phyloP scores from a whole-genome alignment of 176 grass and related monocot genomes.

The Poa annua region DNA sequence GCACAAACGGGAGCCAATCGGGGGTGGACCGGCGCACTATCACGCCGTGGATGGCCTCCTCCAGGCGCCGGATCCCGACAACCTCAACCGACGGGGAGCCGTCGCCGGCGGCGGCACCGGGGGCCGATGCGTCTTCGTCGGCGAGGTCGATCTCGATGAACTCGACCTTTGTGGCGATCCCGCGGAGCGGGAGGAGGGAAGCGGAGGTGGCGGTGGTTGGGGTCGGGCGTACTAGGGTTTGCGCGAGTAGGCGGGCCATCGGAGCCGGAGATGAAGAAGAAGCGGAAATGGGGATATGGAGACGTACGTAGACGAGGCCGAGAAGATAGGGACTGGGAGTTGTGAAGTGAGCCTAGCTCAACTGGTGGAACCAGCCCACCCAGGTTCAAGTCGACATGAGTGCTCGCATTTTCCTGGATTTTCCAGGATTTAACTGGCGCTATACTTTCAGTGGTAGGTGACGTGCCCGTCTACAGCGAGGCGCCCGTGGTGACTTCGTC shows the following conservation, averaged over 20 bases:
- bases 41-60: conserved; percentile 86
- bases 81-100: conserved; percentile 44
- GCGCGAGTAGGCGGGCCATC: conserved; percentile 74
- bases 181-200: conserved; percentile 34
- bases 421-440: too few relatives aligned
- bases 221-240: conserved; percentile 53
- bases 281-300: conserved; percentile 16
- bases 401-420: too few relatives aligned
- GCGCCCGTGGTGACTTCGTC: too few relatives aligned
- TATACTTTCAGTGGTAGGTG: too few relatives aligned
- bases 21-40: conserved; percentile 79
- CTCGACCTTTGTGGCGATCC: conserved; percentile 65
- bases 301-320: not conserved
- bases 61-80: conserved; percentile 69
- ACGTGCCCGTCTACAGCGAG: too few relatives aligned
- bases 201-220: not conserved
- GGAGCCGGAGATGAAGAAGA: conserved; percentile 8
- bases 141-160: conserved; percentile 79
- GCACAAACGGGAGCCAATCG: conserved; percentile 94
- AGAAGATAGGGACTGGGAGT: not conserved
- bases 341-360: too few relatives aligned
- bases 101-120: not conserved
- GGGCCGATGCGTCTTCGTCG: conserved; percentile 36
- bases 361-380: too few relatives aligned
- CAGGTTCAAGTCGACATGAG: too few relatives aligned